These are phyloP conservation scores for Cryptosporidium bovis DNA, from an alignment of 169 alveolate genomes.

Conservation along the genomic window DNA sequence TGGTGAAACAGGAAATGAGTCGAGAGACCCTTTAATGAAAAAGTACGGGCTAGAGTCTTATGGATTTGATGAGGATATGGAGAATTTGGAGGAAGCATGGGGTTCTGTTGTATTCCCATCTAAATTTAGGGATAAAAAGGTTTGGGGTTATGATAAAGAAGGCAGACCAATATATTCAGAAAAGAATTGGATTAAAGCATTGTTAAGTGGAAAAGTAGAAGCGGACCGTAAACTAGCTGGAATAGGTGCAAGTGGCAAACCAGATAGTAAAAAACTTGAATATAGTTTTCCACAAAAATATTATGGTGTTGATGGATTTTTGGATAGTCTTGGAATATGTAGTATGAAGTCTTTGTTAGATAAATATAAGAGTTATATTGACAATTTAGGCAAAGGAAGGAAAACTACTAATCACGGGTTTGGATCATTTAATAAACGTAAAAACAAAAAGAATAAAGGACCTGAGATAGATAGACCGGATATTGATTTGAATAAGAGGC, in stretches of 20 bases:
- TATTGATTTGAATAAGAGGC: background rate
- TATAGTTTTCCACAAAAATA: conserved; percentile 28
- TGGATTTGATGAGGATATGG: conserved; percentile 17
- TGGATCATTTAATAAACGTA: background rate
- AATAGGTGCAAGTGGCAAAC: background rate
- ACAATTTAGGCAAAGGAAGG: conserved; percentile 6
- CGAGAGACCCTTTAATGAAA: conserved; percentile 13
- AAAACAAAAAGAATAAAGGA: conserved; percentile 6
- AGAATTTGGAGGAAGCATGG: conserved; percentile 25
- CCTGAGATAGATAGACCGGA: conserved; percentile 25
- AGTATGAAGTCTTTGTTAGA: conserved; percentile 45
- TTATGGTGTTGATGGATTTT: conserved; percentile 40
- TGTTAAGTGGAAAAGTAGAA: conserved; percentile 1
- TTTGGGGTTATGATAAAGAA: conserved; percentile 66
- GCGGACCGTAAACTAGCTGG: background rate
- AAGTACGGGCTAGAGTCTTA: conserved; percentile 54
- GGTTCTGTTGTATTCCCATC: conserved; percentile 27
- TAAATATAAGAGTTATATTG: conserved; percentile 15
- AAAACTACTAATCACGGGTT: background rate
- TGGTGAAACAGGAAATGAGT: conserved; percentile 59
- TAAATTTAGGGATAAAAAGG: conserved; percentile 13
- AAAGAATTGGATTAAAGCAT: conserved; percentile 34
- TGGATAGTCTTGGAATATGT: conserved; percentile 40
- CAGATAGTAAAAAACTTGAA: conserved; percentile 2
- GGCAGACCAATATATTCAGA: conserved; percentile 53